These are phyloP conservation scores for Dioscorea dumetorum DNA, from an alignment of 106 monocot species.

Conservation along the genomic window DNA sequence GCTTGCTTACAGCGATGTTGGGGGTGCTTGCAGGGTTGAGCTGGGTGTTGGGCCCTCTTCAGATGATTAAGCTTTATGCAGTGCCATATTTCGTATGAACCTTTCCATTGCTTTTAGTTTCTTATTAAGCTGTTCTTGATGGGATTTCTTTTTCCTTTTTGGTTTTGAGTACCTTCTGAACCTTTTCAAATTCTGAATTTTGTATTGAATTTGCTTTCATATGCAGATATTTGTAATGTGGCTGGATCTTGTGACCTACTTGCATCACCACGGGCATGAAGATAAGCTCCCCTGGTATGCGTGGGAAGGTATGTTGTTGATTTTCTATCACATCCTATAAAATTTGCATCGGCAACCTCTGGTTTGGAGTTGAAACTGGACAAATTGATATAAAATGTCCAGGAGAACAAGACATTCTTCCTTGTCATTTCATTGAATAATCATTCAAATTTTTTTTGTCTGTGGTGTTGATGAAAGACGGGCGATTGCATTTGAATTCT, in stretches of 20 bases:
- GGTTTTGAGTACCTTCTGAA: background rate
- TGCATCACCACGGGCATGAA: slow-evolving; percentile 60
- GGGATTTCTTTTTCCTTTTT: background rate
- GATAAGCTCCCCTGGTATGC: slow-evolving; percentile 67
- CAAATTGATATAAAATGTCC: too few relatives aligned
- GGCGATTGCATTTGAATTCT: too few relatives aligned
- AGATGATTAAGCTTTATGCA: slow-evolving; percentile 58
- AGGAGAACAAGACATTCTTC: too few relatives aligned
- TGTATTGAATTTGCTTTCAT: background rate
- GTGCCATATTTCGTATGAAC: slow-evolving; percentile 54
- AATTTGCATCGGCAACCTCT: too few relatives aligned
- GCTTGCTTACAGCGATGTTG: slow-evolving; percentile 50
- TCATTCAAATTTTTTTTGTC: too few relatives aligned
- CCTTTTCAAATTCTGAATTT: background rate
- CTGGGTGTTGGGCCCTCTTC: slow-evolving; percentile 28
- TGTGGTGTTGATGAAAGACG: too few relatives aligned
- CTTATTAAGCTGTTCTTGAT: background rate
- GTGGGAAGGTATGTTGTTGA: slow-evolving; percentile 39
- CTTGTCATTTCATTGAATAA: too few relatives aligned
- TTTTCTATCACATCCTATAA: too few relatives aligned
- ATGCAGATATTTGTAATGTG: slow-evolving; percentile 56
- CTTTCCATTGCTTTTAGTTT: background rate
- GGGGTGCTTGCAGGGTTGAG: slow-evolving; percentile 39
- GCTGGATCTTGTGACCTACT: slow-evolving; percentile 58
- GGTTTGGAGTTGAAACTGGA: too few relatives aligned